phyloP scores from a whole-genome alignment of 257 asterid species.

The Scutellaria baicalensis region DNA sequence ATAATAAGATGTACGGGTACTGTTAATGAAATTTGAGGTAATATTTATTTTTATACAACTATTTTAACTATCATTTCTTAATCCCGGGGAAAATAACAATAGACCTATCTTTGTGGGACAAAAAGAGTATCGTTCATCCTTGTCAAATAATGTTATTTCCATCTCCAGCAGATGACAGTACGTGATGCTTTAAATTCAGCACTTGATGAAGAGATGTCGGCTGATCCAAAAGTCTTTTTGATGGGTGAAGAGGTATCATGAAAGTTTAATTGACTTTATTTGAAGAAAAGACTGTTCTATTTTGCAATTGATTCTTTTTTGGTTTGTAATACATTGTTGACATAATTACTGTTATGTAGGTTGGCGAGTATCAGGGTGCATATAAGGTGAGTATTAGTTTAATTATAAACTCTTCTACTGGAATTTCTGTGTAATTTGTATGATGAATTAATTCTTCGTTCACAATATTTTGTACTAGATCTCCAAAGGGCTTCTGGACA shows the following conservation, averaged over 20 bases:
- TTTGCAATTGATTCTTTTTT: neutral
- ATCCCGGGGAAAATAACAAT: too few species aligned
- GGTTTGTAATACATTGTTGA: neutral
- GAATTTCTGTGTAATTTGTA: neutral
- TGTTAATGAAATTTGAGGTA: too few species aligned
- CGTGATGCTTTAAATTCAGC: constrained; percentile 91
- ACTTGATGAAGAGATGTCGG: constrained; percentile 96
- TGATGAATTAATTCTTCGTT: neutral
- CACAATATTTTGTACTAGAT: constrained; percentile 32
- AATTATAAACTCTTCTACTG: neutral
- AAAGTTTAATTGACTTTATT: neutral
- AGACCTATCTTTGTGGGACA: too few species aligned
- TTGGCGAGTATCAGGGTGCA: constrained; percentile 94
- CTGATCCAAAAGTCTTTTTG: constrained; percentile 76
- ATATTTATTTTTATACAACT: too few species aligned
- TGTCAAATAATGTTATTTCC: neutral
- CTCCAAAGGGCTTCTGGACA: constrained; percentile 70
- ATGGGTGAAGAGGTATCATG: constrained; percentile 86
- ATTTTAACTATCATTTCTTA: too few species aligned
- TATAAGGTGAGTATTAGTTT: constrained; percentile 56
- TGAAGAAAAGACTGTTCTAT: neutral
- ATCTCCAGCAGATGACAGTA: constrained; percentile 54
- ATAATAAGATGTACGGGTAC: too few species aligned
- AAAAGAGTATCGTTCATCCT: neutral
- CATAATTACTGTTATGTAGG: constrained; percentile 32